Evolutionary conservation across 371 early-diverging fungal genomes (phyloP).

Genomic region (Lichtheimia ornata): DNA sequence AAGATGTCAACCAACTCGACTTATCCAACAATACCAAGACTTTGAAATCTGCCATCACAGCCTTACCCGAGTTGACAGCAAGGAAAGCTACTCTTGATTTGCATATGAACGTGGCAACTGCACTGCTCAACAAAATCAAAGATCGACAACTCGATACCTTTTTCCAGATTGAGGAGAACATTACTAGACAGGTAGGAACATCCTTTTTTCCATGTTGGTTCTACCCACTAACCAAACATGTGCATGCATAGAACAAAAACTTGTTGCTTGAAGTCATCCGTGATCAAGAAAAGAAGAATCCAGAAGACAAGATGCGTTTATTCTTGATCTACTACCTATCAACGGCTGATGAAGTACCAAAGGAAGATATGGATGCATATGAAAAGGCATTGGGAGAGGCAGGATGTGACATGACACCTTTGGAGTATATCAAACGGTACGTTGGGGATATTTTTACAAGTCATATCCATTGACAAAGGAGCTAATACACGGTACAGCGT

Average conservation of each 20-base stretch:
- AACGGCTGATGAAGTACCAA: conserved; percentile 68
- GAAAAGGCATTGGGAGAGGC: conserved; percentile 77
- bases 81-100: conserved; percentile 95
- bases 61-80: conserved; percentile 94
- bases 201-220: background rate
- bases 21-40: conserved; percentile 79
- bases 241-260: conserved; percentile 60
- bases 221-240: background rate
- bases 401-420: conserved; percentile 73
- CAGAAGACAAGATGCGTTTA: conserved; percentile 91
- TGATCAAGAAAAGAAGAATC: conserved; percentile 76
- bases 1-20: conserved; percentile 80
- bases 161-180: conserved; percentile 92
- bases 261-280: conserved; percentile 80
- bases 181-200: conserved; percentile 54
- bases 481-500: conserved; percentile 41
- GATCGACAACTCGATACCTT: conserved; percentile 95
- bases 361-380: conserved; percentile 81
- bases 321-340: conserved; percentile 87
- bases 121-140: conserved; percentile 89
- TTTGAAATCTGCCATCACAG: conserved; percentile 89
- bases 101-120: conserved; percentile 98
- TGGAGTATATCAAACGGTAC: conserved; percentile 82
- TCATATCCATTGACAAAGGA: background rate
- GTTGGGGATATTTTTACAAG: background rate